Evolutionary conservation across 495 filamentous ascomycete species (phyloP), one percentile per base, ranked within the genome.

Genomic region (Darksidea phi): DNA sequence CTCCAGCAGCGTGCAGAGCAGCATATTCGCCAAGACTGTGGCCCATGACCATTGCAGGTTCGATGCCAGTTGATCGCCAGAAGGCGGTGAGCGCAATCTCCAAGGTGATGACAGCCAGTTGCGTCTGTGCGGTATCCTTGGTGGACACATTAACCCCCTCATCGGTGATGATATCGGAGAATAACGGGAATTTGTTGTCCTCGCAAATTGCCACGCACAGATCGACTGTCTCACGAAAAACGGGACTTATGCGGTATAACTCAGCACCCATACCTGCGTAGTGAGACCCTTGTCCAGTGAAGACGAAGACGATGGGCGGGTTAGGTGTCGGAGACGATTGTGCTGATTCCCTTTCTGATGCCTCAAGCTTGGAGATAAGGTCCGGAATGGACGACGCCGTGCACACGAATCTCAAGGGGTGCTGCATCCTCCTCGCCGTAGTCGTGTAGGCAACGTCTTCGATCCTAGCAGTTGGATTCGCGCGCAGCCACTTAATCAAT

Each of bases 361-460:
- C n/a, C n/a, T 12, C 15, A 7, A 37, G 28, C 21, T 37, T 21
- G 2, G 10, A 37, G 12, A 47, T 41, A 15, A 25, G 4, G 4
- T 45, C n/a, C 15, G 3, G 12, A 34, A 48, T 28, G 1, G 24
- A 6, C 3, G 58, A 6, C 2, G 43, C 63, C 13, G 43, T 23
- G 1, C 48, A 43, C 13, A 48, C 50, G 17, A 65, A 46, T 2
- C 66, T 42, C 43, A 61, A 48, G 17, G 34, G 38, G 32, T 68
- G 55, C 34, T 68, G 66, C 46, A 49, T 57, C 6, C 66, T 61
- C 12, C 66, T 56, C 34, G 66, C 4, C 28, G 69, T 72, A 0
- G 72, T 72, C 0, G 78, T 76, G 47, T 81, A 79, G 0, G 77
- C 69, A 0, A 81, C 52, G 48, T 76, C 64, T 11, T 62, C 67